Percentiles rank a stretch among this genome's conserved stretches.
These are phyloP conservation scores for Cryptococcus sp. DNA, from an alignment of 1,284 basidiomycete species.

Conservation along the genomic window DNA sequence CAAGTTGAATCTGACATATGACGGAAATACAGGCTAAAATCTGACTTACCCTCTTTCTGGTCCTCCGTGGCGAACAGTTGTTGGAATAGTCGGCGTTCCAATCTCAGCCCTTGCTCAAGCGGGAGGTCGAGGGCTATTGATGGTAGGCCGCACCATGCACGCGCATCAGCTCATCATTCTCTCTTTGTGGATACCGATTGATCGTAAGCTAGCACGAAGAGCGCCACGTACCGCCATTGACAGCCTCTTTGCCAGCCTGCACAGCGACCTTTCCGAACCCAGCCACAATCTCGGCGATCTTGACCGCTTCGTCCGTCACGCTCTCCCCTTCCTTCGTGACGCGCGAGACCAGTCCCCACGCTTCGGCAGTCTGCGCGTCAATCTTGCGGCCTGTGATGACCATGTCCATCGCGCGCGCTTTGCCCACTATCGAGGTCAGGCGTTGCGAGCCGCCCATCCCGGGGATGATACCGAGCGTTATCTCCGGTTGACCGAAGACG, in stretches of 20 bases:
- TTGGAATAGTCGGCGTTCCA: conserved; percentile 91
- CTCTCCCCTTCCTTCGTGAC: conserved; percentile 76
- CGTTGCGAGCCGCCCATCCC: conserved; percentile 60
- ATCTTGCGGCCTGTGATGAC: conserved; percentile 84
- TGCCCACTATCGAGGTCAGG: conserved; percentile 83
- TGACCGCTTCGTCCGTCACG: conserved; percentile 86
- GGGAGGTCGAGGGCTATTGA: conserved; percentile 76
- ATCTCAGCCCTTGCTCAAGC: conserved; percentile 78
- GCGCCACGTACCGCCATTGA: conserved; percentile 75
- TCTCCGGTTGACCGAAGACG: conserved; percentile 94
- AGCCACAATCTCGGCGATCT: conserved; percentile 77
- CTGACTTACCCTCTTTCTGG: conserved; percentile 87
- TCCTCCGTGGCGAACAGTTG: conserved; percentile 90
- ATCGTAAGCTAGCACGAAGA: background rate
- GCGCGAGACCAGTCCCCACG: conserved; percentile 81
- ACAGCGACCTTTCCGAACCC: conserved; percentile 82
- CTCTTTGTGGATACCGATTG: too few species aligned
- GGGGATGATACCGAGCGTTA: conserved; percentile 95
- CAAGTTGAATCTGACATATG: too few species aligned
- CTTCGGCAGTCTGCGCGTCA: conserved; percentile 76
- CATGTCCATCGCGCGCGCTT: conserved; percentile 94
- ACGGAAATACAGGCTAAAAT: background rate
- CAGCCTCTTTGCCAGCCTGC: conserved; percentile 91
- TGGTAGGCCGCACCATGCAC: background rate
- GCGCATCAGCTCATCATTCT: background rate